Base-by-base conservation (phyloP, 164 flowering plant genomes). In the Euptelea pleiosperma region DNA sequence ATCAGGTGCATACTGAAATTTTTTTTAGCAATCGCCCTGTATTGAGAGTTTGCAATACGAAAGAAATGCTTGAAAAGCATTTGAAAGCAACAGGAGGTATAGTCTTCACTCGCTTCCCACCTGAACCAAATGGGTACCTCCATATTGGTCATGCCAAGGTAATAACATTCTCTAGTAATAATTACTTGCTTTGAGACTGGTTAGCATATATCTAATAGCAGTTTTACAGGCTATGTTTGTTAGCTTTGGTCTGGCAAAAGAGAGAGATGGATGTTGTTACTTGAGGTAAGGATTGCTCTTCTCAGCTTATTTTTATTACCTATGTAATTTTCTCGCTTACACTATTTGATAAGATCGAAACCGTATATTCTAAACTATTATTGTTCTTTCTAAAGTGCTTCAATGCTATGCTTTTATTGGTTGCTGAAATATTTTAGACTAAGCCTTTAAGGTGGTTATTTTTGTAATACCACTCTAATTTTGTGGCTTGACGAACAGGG, bases 91-190 rank as follows among this genome's bases (percentile, higher is more conserved):
- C 97, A 0, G 86, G 87, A 34, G 83, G 89, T 28, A 88, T 66
- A 66, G 93, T 91, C 49, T 78, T 67, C 52, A 77, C 93, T 12
- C 92, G 99, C 40, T 94, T 94, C 72, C 99, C 97, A 19, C 97
- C 99, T 29, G 99, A 94, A 65, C 99, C 99, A 56, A 94, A 94
- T 82, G 99, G 99, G 6, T 94, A 85, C 70, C 83, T 94, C 21
- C 99, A 94, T 72, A 91, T 94, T 64, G 99, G 99, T 61, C 99
- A 94, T 77, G 99, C 99, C n/a, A 94, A 94, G 97, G 99, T 87
- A 72, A 62, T 46, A 19, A 21, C 34, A 22, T 36, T 7, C 29
- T 50, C 43, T 31, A 35, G 2, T 31, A 21, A 26, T 9, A 16
- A 29, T 34, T 9, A 14, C 55, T 34, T 62, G 36, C 21, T 42